Evolutionary conservation across 371 early-diverging fungal species (phyloP).

Genomic region (Mucor indicus): DNA sequence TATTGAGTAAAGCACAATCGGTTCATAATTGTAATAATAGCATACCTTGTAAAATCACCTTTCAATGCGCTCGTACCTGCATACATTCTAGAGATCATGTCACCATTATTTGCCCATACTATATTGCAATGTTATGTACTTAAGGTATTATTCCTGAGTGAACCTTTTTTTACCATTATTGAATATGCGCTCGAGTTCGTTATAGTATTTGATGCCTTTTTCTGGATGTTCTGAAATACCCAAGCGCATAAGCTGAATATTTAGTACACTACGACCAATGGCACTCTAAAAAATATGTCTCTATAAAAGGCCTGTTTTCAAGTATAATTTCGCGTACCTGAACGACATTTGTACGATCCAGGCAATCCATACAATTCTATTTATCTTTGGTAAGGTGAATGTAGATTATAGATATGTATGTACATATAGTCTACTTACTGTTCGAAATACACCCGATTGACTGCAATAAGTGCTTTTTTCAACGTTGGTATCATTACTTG

Average conservation of each 20-base stretch:
- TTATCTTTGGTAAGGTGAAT: too few species aligned
- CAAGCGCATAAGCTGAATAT: constrained; percentile 64
- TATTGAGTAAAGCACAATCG: not conserved
- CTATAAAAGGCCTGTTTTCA: not conserved
- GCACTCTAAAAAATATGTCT: constrained; percentile 58
- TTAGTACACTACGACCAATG: constrained; percentile 71
- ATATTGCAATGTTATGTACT: not conserved
- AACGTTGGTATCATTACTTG: constrained; percentile 1
- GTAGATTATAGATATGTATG: not conserved
- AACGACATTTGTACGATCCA: constrained; percentile 99
- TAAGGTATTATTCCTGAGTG: not conserved
- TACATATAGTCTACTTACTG: constrained; percentile 25
- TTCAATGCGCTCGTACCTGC: constrained; percentile 74
- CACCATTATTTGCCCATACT: constrained; percentile 72
- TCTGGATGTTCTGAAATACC: constrained; percentile 65
- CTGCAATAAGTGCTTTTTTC: constrained; percentile 25
- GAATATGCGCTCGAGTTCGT: constrained; percentile 57
- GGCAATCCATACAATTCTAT: constrained; percentile 98
- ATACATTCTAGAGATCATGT: constrained; percentile 62
- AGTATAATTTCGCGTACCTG: constrained; percentile 39
- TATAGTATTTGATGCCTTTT: constrained; percentile 57
- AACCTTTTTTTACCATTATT: constrained; percentile 42
- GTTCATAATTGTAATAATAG: too few species aligned
- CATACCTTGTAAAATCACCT: constrained; percentile 62
- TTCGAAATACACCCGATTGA: constrained; percentile 48